phyloP scores from a whole-genome alignment of 306 rosid species.

The Pyrus bretschneideri region DNA sequence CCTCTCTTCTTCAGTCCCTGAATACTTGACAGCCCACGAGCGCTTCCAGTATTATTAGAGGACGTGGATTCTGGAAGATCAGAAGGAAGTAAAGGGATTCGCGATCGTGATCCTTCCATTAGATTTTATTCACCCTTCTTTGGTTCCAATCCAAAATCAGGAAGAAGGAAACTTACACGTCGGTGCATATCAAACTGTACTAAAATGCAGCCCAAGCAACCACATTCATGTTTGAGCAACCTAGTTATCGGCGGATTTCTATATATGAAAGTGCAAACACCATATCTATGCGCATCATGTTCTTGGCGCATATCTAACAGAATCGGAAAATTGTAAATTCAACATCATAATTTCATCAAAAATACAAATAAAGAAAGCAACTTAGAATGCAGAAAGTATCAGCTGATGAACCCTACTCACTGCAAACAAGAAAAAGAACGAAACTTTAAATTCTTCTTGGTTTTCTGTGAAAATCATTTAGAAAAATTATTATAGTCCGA shows the following conservation, averaged over 20 bases:
- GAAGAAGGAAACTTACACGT: conserved; percentile 5
- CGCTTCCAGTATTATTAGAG: conserved; percentile 21
- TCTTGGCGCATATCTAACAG: neutral
- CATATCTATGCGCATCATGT: neutral
- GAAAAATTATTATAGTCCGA: no score
- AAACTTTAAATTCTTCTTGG: neutral
- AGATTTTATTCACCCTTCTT: conserved; percentile 14
- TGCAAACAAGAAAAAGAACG: neutral
- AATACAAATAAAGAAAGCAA: neutral
- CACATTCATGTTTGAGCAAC: neutral
- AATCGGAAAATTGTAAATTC: neutral
- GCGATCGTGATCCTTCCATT: conserved; percentile 46
- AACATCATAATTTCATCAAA: neutral
- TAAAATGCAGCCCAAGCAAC: conserved; percentile 13
- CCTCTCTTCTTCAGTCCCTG: conserved; percentile 75
- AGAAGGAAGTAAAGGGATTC: conserved; percentile 21
- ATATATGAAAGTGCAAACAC: neutral
- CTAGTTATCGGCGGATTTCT: neutral
- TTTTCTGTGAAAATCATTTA: no score
- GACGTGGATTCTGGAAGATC: conserved; percentile 24
- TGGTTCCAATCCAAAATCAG: neutral
- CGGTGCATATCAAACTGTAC: conserved; percentile 8
- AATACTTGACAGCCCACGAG: conserved; percentile 35
- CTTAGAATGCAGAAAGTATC: neutral
- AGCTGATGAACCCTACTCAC: neutral